Conservation (phyloP, 2,329 filamentous ascomycete genomes). For the Xylariaceae sp. region DNA sequence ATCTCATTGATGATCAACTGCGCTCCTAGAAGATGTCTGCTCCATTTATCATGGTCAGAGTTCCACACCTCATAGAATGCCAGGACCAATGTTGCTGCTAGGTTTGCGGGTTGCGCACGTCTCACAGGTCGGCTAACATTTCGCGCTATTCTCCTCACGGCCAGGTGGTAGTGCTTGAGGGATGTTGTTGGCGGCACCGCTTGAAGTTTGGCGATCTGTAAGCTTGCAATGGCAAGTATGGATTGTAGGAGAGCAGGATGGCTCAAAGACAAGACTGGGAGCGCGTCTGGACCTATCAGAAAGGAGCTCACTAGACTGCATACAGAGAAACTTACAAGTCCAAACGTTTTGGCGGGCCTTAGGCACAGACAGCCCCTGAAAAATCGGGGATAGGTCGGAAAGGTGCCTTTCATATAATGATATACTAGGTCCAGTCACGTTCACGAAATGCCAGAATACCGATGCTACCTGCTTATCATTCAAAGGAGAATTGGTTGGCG, state of each 20-base stretch:
- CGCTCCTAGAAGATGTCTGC: conserved; percentile 84
- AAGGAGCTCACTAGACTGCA: neutral
- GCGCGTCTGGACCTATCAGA: conserved; percentile 60
- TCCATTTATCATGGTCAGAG: conserved; percentile 95
- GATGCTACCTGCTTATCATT: conserved; percentile 78
- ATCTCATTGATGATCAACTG: conserved; percentile 82
- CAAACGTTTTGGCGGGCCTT: conserved; percentile 66
- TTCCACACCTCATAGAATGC: conserved; percentile 95
- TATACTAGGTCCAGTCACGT: conserved; percentile 82
- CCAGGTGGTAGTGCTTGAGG: conserved; percentile 88
- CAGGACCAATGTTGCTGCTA: conserved; percentile 85
- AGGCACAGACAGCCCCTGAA: conserved; percentile 63
- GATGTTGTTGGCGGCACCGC: conserved; percentile 75
- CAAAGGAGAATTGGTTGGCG: conserved; percentile 69
- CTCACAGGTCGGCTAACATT: conserved; percentile 71
- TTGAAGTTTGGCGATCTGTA: conserved; percentile 86
- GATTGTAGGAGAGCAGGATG: conserved; percentile 88
- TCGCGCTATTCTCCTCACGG: conserved; percentile 75
- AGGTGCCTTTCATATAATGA: conserved; percentile 87
- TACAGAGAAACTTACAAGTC: conserved; percentile 43
- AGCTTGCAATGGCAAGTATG: conserved; percentile 81
- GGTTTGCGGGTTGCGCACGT: conserved; percentile 74
- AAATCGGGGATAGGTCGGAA: conserved; percentile 69
- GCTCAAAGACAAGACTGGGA: conserved; percentile 81
- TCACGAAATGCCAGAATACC: conserved; percentile 90